These are phyloP conservation scores for peach (Prunus persica) DNA, from an alignment of 306 rosid species.

Conservation along the genomic window DNA sequence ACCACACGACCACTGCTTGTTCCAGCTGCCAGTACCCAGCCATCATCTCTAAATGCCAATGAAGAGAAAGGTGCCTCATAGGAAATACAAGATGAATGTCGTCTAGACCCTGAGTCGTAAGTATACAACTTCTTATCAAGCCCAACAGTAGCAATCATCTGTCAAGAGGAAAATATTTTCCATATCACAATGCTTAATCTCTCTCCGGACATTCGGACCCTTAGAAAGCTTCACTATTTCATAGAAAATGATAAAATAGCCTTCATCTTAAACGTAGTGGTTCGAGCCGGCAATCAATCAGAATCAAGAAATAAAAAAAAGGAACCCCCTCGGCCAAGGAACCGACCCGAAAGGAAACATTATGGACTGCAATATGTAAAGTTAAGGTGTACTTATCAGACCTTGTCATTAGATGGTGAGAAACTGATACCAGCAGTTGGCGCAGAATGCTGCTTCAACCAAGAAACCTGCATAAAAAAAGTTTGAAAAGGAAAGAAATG, in stretches of 20 bases:
- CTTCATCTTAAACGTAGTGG: neutral
- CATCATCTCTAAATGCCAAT: slow-evolving; percentile 90
- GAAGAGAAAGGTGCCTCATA: slow-evolving; percentile 94
- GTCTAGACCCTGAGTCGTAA: slow-evolving; percentile 85
- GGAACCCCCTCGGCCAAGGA: no score
- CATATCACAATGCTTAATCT: slow-evolving; percentile 22
- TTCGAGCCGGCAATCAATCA: no score
- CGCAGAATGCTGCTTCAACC: slow-evolving; percentile 98
- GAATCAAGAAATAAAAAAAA: no score
- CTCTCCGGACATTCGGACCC: slow-evolving; percentile 14
- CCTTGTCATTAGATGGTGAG: slow-evolving; percentile 99
- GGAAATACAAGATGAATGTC: slow-evolving; percentile 72
- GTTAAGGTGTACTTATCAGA: slow-evolving; percentile 21
- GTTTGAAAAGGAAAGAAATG: neutral
- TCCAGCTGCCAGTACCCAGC: slow-evolving; percentile 94
- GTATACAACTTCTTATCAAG: slow-evolving; percentile 93
- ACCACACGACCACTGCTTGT: slow-evolving; percentile 95
- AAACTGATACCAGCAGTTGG: slow-evolving; percentile 97
- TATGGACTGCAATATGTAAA: neutral
- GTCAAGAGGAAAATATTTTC: slow-evolving; percentile 37
- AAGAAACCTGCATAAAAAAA: slow-evolving; percentile 55
- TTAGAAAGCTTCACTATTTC: slow-evolving; percentile 23
- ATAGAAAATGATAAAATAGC: slow-evolving; percentile 19
- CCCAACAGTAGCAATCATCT: slow-evolving; percentile 94
- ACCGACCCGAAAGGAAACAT: neutral